phyloP scores from a whole-genome alignment of 306 rosid species.

The Geum urbanum region DNA sequence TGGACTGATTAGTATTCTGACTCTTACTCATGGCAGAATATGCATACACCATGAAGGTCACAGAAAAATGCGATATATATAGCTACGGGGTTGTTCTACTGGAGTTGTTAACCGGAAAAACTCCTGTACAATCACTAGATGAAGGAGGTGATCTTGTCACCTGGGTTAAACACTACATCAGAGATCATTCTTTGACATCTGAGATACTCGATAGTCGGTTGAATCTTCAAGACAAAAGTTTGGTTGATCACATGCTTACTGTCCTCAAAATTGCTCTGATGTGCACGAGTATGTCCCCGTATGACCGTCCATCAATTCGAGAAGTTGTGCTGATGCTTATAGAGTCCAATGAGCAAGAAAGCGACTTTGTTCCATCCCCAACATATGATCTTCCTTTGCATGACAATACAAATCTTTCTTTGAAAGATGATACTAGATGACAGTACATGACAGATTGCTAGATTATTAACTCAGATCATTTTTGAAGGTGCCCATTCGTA shows the following conservation, averaged over 20 bases:
- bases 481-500: constrained; percentile 28
- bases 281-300: constrained; percentile 69
- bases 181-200: constrained; percentile 48
- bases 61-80: constrained; percentile 91
- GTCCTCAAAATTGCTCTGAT: constrained; percentile 72
- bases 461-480: constrained; percentile 33
- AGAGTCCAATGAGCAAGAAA: constrained; percentile 62
- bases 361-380: constrained; percentile 42
- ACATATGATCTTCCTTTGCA: constrained; percentile 43
- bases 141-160: constrained; percentile 91
- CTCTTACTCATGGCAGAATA: constrained; percentile 57
- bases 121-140: constrained; percentile 89
- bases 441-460: constrained; percentile 26
- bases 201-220: constrained; percentile 68
- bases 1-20: constrained; percentile 11
- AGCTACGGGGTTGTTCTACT: constrained; percentile 94
- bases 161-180: constrained; percentile 54
- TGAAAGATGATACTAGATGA: constrained; percentile 30
- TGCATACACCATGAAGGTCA: constrained; percentile 96
- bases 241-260: constrained; percentile 65
- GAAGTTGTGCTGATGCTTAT: constrained; percentile 79
- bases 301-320: constrained; percentile 72
- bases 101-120: constrained; percentile 79
- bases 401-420: constrained; percentile 39
- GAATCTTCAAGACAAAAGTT: constrained; percentile 54